Evolutionary conservation across 1,284 basidiomycete species (phyloP).

Genomic region (Trametes pubescens): DNA sequence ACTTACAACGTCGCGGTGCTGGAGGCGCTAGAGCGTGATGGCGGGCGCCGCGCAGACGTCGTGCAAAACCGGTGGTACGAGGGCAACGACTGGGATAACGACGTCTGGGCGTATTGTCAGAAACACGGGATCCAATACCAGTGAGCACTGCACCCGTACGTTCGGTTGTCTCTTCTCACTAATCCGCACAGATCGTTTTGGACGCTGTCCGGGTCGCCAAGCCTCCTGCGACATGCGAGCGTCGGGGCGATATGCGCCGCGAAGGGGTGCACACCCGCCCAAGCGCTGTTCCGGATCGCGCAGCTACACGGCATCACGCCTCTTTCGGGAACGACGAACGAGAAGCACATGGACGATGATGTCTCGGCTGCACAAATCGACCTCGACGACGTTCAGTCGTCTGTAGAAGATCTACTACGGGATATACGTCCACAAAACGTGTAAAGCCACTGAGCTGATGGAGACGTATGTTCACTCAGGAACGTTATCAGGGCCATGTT

Average conservation of each 20-base stretch:
- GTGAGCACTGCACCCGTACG: constrained; percentile 49
- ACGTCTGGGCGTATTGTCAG: constrained; percentile 60
- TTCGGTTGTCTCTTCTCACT: not conserved
- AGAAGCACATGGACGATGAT: constrained; percentile 64
- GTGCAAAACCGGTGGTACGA: constrained; percentile 88
- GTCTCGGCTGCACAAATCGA: constrained; percentile 48
- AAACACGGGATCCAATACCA: constrained; percentile 74
- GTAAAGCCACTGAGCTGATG: no score
- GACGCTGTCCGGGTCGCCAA: constrained; percentile 82
- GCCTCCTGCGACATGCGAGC: constrained; percentile 59
- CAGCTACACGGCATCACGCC: constrained; percentile 69
- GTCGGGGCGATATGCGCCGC: constrained; percentile 55
- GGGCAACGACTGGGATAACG: constrained; percentile 78
- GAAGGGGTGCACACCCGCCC: constrained; percentile 64
- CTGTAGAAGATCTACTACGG: not conserved
- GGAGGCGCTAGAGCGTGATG: constrained; percentile 56
- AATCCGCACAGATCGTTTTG: constrained; percentile 73
- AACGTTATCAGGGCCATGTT: constrained; percentile 29
- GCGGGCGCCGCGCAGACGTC: constrained; percentile 63
- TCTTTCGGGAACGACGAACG: constrained; percentile 71
- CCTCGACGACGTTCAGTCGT: constrained; percentile 40
- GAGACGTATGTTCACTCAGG: constrained; percentile 42
- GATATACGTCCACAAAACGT: no score
- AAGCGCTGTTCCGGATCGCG: constrained; percentile 72
- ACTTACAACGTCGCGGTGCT: constrained; percentile 71